These are phyloP conservation scores for Penicillium goetzii DNA, from an alignment of 495 filamentous ascomycete genomes.

Conservation along the genomic window DNA sequence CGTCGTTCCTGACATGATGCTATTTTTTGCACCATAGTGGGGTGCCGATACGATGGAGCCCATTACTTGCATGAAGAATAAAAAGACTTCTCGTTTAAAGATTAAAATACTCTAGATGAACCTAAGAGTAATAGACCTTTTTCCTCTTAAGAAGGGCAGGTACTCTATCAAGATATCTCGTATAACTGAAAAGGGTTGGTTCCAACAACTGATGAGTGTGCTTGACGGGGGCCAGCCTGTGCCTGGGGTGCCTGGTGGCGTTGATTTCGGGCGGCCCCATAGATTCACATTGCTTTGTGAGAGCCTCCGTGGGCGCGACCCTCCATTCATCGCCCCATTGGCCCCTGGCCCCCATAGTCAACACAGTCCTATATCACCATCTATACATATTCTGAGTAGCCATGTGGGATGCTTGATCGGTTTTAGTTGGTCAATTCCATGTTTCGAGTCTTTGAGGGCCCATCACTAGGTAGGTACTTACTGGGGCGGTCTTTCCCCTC, in stretches of 20 bases:
- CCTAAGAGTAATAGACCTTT: no score
- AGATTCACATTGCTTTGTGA: background rate
- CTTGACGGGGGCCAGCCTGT: background rate
- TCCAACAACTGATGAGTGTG: background rate
- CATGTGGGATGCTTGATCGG: background rate
- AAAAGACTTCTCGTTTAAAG: background rate
- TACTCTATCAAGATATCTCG: background rate
- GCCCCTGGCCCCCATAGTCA: background rate
- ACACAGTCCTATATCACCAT: background rate
- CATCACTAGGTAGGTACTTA: no score
- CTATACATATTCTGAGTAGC: background rate
- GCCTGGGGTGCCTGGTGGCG: background rate
- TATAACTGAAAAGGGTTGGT: background rate
- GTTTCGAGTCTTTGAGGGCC: background rate
- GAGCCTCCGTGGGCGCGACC: background rate
- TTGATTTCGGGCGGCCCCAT: constrained; percentile 1
- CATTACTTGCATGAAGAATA: background rate
- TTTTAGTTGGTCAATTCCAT: background rate
- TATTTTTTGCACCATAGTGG: background rate
- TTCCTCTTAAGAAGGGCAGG: background rate
- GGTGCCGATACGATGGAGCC: background rate
- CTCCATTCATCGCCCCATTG: background rate
- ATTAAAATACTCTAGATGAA: no score
- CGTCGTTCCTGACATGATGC: constrained; percentile 1
- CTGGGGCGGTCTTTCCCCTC: no score